phyloP scores from a whole-genome alignment of 1,139 yeast genomes.

The Magnusiomyces ingens region DNA sequence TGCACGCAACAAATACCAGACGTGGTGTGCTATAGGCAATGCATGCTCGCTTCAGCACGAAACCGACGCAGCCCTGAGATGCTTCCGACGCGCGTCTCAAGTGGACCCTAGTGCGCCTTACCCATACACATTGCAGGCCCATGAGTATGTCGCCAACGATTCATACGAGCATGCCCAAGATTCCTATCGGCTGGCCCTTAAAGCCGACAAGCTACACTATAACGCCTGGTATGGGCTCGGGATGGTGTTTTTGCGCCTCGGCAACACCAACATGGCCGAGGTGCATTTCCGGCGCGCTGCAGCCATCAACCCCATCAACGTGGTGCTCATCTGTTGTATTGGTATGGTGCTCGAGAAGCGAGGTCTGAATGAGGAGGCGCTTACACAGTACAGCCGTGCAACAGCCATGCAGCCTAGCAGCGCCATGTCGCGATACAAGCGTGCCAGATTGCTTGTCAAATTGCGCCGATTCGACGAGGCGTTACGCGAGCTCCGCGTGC shows the following conservation, averaged over 20 bases:
- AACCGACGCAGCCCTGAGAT: slow-evolving; percentile 83
- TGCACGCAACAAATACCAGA: slow-evolving; percentile 60
- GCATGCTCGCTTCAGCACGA: slow-evolving; percentile 77
- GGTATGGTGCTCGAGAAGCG: slow-evolving; percentile 88
- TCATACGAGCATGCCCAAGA: slow-evolving; percentile 86
- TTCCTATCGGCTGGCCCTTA: slow-evolving; percentile 70
- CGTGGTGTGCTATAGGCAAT: slow-evolving; percentile 93
- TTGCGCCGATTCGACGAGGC: slow-evolving; percentile 70
- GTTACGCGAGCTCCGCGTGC: slow-evolving; percentile 60
- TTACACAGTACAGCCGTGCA: slow-evolving; percentile 79
- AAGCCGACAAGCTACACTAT: slow-evolving; percentile 76
- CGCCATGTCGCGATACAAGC: slow-evolving; percentile 81
- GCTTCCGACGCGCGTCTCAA: slow-evolving; percentile 74
- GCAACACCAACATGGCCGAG: slow-evolving; percentile 78
- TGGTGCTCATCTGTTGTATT: slow-evolving; percentile 83
- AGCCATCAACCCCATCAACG: slow-evolving; percentile 82
- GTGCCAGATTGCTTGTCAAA: slow-evolving; percentile 72
- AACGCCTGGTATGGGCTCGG: slow-evolving; percentile 96
- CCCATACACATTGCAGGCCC: slow-evolving; percentile 91
- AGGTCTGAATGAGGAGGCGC: slow-evolving; percentile 62
- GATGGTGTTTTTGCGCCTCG: slow-evolving; percentile 83
- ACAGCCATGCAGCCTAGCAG: slow-evolving; percentile 35
- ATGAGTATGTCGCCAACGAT: slow-evolving; percentile 82
- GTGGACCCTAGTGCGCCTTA: slow-evolving; percentile 71
- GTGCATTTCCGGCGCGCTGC: slow-evolving; percentile 83